phyloP scores from a whole-genome alignment of 495 filamentous ascomycete genomes.

The Cairneyella variabilis region DNA sequence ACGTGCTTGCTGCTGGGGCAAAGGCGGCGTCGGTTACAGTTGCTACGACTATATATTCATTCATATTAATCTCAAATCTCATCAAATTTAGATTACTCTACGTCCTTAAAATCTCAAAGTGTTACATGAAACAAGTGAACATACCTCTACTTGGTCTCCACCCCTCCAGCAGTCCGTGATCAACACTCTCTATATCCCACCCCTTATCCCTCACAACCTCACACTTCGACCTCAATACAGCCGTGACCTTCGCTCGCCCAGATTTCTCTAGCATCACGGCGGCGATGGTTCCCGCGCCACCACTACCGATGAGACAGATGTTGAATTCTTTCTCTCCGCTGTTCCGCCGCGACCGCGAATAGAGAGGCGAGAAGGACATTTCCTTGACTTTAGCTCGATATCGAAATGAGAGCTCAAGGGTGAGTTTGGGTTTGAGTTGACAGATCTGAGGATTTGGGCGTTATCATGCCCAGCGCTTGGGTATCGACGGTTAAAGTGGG shows the following conservation, averaged over 20 bases:
- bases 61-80: background rate
- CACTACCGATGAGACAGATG: conserved; percentile 29
- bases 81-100: background rate
- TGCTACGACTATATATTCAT: background rate
- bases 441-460: too few relatives aligned
- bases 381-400: too few relatives aligned
- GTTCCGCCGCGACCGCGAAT: too few relatives aligned
- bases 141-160: conserved; percentile 23
- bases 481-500: too few relatives aligned
- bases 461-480: too few relatives aligned
- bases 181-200: conserved; percentile 28
- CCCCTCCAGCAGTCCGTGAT: conserved; percentile 26
- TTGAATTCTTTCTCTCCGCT: conserved; percentile 6
- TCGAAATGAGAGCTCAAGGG: too few relatives aligned
- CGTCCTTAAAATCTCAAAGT: background rate
- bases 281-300: conserved; percentile 32
- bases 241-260: conserved; percentile 26
- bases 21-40: background rate
- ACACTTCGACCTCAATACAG: conserved; percentile 32
- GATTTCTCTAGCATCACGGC: conserved; percentile 28
- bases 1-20: background rate
- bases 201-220: conserved; percentile 20
- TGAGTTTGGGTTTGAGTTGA: too few relatives aligned
- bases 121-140: background rate
- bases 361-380: too few relatives aligned